Base-by-base conservation (phyloP, 208 protist genomes). In the Sergeia podlipaevii region DNA sequence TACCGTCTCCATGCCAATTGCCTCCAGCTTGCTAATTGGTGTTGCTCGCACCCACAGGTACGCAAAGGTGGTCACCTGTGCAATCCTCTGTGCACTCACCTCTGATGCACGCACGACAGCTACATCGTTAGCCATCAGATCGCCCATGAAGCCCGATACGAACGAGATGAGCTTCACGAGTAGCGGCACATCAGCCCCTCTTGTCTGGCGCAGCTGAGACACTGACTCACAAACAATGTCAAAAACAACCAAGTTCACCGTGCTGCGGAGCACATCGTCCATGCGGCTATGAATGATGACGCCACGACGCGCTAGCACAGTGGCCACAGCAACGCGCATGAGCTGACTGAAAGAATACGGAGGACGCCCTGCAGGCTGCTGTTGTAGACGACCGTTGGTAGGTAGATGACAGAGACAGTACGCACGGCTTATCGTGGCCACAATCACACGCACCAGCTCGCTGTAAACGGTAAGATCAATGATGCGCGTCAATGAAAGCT, bases 221-320 rank as follows among this genome's bases (percentile, higher is more conserved):
- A 92, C 80, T 17, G 70, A 76, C 56, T 91, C 88, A 33, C 81
- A 83, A 18, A 95, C 73, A 26, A 65, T 61, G 44, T 95, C 88
- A 51, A 95, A 95, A n/a, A 95, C 69, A 32, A 95, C 70, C 7
- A 92, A 68, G 58, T 95, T 89, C 11, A 92, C 76, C 8, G 82
- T 86, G 51, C 77, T 79, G 24, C 85, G 81, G 37, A 95, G 60
- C 8, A 87, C 70, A 56, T 87, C 78, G 64, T 91, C 82, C 54
- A 80, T 64, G 32, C 82, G 82, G 49, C 70, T 82, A 66, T 95
- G 88, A 17, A 92, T 48, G 24, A 87, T 63, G 1, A 87, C 74
- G 36, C 88, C 88, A 23, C 70, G 81, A 13, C 78, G 65, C 5
- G 85, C 82, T 13, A 79, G 47, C 18, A 86, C 77, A 1, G 82